A percentile compares a stretch with the other conserved stretches of the same genome.
Evolutionary conservation across 208 protist genomes (phyloP).

Genomic region (Trypanosoma cruzi): DNA sequence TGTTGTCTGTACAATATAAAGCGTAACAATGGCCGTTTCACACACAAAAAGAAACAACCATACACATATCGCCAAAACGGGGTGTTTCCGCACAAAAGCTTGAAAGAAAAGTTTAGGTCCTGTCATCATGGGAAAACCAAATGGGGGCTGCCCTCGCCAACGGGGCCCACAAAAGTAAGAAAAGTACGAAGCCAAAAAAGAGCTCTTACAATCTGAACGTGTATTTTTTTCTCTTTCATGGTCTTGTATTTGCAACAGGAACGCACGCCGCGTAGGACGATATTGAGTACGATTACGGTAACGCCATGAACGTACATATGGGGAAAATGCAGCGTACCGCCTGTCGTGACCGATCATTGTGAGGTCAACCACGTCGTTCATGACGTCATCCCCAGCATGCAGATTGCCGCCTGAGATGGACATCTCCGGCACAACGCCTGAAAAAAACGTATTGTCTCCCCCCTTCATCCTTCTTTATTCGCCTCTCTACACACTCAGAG

Average conservation of each 20-base stretch:
- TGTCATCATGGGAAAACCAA: constrained; percentile 75
- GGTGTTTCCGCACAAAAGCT: constrained; percentile 68
- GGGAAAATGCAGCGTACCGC: background rate
- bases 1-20: constrained; percentile 69
- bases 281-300: background rate
- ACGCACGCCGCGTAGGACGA: constrained; percentile 15
- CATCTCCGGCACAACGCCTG: no score
- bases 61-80: constrained; percentile 65
- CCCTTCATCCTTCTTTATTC: background rate
- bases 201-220: background rate
- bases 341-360: constrained; percentile 14
- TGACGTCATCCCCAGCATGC: background rate
- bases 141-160: background rate
- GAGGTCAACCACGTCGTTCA: constrained; percentile 17
- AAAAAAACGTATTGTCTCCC: background rate
- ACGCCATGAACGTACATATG: constrained; percentile 14
- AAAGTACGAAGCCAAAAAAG: background rate
- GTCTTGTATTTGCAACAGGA: background rate
- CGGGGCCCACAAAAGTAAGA: background rate
- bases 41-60: constrained; percentile 84
- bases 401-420: no score
- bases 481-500: background rate
- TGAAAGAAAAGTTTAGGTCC: constrained; percentile 81
- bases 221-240: constrained; percentile 12
- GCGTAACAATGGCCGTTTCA: constrained; percentile 66